Conservation (phyloP, 129 eudicot species). For the Flaveria sonorensis region DNA sequence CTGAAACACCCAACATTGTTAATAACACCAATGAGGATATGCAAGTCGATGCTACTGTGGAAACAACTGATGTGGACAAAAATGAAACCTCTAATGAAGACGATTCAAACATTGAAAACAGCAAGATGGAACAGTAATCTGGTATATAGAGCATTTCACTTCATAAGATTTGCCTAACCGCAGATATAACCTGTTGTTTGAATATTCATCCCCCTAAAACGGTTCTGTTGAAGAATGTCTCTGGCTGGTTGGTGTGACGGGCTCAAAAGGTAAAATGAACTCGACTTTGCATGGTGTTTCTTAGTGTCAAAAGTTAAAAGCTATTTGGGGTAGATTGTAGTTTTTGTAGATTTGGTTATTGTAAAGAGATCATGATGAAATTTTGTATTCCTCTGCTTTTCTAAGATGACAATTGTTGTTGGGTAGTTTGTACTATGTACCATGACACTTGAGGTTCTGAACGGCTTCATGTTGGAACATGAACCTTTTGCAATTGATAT, state of each 20-base stretch:
- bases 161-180: background rate
- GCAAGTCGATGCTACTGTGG: constrained; percentile 34
- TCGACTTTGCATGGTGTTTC: background rate
- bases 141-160: constrained; percentile 1
- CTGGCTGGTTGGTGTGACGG: background rate
- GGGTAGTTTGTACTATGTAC: constrained; percentile 14
- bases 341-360: constrained; percentile 28
- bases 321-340: constrained; percentile 1
- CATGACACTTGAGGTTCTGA: background rate
- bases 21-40: constrained; percentile 41
- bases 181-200: background rate
- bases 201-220: background rate
- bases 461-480: constrained; percentile 3
- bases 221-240: too few species aligned
- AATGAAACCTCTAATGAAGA: constrained; percentile 24
- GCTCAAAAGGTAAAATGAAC: background rate
- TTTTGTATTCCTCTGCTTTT: background rate
- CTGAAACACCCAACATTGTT: constrained; percentile 28
- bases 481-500: constrained; percentile 8
- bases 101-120: constrained; percentile 31
- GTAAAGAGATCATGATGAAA: constrained; percentile 22
- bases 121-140: constrained; percentile 40
- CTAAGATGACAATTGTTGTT: constrained; percentile 1
- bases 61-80: constrained; percentile 30
- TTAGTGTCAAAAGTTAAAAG: background rate